phyloP scores from a whole-genome alignment of 495 filamentous ascomycete species.

The Neurospora tetrasperma region DNA sequence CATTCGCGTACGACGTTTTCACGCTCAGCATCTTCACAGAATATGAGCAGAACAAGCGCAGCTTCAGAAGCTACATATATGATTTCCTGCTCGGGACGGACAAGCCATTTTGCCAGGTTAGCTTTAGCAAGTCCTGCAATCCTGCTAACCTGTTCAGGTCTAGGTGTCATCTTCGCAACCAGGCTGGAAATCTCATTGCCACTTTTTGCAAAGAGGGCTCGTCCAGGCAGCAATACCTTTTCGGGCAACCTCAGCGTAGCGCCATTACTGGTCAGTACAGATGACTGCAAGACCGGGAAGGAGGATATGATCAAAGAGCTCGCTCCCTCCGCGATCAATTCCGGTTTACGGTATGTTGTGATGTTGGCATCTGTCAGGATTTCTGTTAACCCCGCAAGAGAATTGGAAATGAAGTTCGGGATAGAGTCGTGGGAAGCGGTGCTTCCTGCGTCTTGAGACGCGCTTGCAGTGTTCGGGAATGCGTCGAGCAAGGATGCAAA shows the following conservation, averaged over 20 bases:
- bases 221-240: conserved; percentile 12
- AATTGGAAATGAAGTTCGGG: not conserved
- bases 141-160: conserved; percentile 1
- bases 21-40: conserved; percentile 20
- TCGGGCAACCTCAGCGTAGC: not conserved
- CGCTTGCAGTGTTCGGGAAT: conserved; percentile 15
- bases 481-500: conserved; percentile 39
- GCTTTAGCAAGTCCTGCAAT: conserved; percentile 18
- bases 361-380: conserved; percentile 27
- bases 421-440: not conserved
- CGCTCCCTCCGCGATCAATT: conserved; percentile 57
- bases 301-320: conserved; percentile 44
- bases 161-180: conserved; percentile 3
- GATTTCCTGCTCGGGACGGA: conserved; percentile 32
- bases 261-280: conserved; percentile 1
- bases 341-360: conserved; percentile 48
- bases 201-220: conserved; percentile 8
- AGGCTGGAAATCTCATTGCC: conserved; percentile 10
- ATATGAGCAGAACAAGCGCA: conserved; percentile 29
- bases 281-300: conserved; percentile 27
- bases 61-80: conserved; percentile 32
- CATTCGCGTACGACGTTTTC: conserved; percentile 26
- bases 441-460: not conserved
- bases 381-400: conserved; percentile 9
- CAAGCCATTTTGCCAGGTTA: conserved; percentile 30